These are phyloP conservation scores for Coemansia sp. DNA, from an alignment of 192 early-diverging fungal genomes.

Conservation along the genomic window DNA sequence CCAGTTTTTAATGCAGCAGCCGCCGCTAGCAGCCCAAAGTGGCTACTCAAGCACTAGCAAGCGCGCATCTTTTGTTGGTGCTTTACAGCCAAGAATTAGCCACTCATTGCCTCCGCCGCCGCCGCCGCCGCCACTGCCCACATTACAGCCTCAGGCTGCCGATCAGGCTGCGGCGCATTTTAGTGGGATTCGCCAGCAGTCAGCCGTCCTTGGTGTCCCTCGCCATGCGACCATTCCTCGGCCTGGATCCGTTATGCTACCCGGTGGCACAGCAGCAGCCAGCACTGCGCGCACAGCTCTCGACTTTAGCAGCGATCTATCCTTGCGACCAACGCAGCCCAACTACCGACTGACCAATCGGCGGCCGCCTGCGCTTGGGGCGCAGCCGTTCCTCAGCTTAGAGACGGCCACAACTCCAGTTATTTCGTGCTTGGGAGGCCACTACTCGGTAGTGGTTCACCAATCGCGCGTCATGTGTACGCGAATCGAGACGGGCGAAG, in stretches of 20 bases:
- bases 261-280: background rate
- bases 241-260: background rate
- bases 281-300: slow-evolving; percentile 38
- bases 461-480: slow-evolving; percentile 53
- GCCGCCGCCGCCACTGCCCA: background rate
- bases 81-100: slow-evolving; percentile 3
- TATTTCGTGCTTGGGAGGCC: slow-evolving; percentile 43
- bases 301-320: slow-evolving; percentile 30
- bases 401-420: slow-evolving; percentile 17
- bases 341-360: slow-evolving; percentile 32
- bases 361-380: slow-evolving; percentile 40
- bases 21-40: slow-evolving; percentile 11
- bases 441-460: slow-evolving; percentile 31
- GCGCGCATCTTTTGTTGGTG: background rate
- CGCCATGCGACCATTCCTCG: background rate
- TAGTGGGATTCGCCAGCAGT: background rate
- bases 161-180: background rate
- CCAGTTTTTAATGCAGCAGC: slow-evolving; percentile 20
- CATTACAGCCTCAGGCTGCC: background rate
- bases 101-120: slow-evolving; percentile 21
- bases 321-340: slow-evolving; percentile 30
- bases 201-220: background rate
- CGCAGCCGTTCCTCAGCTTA: slow-evolving; percentile 37
- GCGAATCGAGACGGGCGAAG: slow-evolving; percentile 47
- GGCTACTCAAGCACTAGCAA: background rate